Conservation (phyloP, 805 yeast species). For the Lachancea cidri region DNA sequence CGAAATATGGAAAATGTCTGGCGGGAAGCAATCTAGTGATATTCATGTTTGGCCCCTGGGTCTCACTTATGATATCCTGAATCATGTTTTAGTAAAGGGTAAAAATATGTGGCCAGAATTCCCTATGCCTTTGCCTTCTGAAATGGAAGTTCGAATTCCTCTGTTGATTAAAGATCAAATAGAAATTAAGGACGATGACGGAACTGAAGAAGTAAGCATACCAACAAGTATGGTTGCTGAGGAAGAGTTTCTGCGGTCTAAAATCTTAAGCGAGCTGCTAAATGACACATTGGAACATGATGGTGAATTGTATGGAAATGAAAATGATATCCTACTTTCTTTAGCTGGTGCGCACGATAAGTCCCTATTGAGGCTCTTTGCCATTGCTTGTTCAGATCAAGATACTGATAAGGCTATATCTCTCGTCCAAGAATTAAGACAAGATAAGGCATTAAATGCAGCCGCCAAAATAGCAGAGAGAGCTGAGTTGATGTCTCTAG, state of each 20-base stretch:
- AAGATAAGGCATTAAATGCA: slow-evolving; percentile 75
- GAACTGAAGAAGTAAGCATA: slow-evolving; percentile 21
- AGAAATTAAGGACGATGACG: slow-evolving; percentile 20
- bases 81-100: slow-evolving; percentile 72
- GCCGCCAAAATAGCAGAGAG: slow-evolving; percentile 83
- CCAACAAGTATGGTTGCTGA: slow-evolving; percentile 42
- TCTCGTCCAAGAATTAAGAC: slow-evolving; percentile 61
- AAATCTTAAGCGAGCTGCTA: slow-evolving; percentile 55
- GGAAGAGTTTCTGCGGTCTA: slow-evolving; percentile 57
- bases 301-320: slow-evolving; percentile 40
- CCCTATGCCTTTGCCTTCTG: slow-evolving; percentile 82
- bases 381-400: slow-evolving; percentile 63
- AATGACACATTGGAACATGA: slow-evolving; percentile 49
- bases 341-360: slow-evolving; percentile 64
- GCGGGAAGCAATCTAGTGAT: slow-evolving; percentile 41
- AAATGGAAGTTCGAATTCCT: slow-evolving; percentile 67
- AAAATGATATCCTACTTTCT: slow-evolving; percentile 46
- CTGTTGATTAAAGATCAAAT: slow-evolving; percentile 35
- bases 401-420: slow-evolving; percentile 62
- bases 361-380: slow-evolving; percentile 71
- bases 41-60: slow-evolving; percentile 89
- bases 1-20: slow-evolving; percentile 47
- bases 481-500: slow-evolving; percentile 47
- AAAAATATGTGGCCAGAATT: slow-evolving; percentile 62
- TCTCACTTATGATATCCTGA: slow-evolving; percentile 59